phyloP scores from a whole-genome alignment of 768 basidiomycete genomes.

The Podaxis rugospora region DNA sequence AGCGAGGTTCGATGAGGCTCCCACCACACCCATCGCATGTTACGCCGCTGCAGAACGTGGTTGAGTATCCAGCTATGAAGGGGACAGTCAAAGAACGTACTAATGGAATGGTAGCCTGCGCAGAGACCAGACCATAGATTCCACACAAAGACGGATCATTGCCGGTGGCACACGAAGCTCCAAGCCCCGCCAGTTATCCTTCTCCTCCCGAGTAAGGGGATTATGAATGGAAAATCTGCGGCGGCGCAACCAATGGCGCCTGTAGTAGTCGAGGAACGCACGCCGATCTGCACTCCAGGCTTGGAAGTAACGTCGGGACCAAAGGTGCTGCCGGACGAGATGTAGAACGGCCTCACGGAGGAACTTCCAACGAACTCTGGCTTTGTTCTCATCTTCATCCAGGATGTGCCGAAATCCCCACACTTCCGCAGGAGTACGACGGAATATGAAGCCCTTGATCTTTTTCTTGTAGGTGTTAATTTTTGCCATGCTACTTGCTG shows the following conservation, averaged over 20 bases:
- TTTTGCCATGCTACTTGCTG: not conserved
- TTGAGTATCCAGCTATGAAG: not conserved
- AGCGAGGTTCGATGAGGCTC: constrained; percentile 25
- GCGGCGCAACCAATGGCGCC: constrained; percentile 23
- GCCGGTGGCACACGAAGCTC: constrained; percentile 26
- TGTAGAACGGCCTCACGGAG: constrained; percentile 8
- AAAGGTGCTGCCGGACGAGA: not conserved
- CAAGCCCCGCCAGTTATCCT: constrained; percentile 25
- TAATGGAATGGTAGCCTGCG: constrained; percentile 31
- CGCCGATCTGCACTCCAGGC: constrained; percentile 25
- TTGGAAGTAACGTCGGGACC: constrained; percentile 9
- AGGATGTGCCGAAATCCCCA: constrained; percentile 24
- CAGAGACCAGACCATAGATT: constrained; percentile 27
- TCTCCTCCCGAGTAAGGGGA: constrained; percentile 24
- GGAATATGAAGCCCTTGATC: not conserved
- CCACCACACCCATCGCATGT: constrained; percentile 30
- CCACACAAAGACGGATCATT: constrained; percentile 29
- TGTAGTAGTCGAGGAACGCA: constrained; percentile 26
- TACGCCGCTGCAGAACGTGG: constrained; percentile 17
- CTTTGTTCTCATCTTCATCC: constrained; percentile 16
- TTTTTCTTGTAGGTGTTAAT: not conserved
- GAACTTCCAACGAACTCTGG: constrained; percentile 14
- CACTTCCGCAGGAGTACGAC: not conserved
- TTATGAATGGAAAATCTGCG: constrained; percentile 20
- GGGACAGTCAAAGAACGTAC: constrained; percentile 17